Conservation (phyloP, 2,329 filamentous ascomycete genomes). For the Fusarium tjaetaba region DNA sequence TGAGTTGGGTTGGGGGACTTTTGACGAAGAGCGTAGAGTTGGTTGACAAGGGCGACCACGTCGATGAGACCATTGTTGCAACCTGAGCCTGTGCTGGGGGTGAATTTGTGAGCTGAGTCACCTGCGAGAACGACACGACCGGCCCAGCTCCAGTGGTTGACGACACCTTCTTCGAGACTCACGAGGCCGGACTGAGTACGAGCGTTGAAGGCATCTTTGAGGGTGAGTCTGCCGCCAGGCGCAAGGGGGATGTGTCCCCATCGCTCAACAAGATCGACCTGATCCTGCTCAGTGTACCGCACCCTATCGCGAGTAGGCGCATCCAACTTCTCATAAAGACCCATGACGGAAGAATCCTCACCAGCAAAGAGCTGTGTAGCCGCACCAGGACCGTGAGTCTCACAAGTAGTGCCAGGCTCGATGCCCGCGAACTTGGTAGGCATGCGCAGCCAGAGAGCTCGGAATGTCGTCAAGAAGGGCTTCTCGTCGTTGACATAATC, state of each 20-base stretch:
- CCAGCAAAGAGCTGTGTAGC: constrained; percentile 36
- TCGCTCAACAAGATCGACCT: constrained; percentile 19
- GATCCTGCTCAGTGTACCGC: constrained; percentile 26
- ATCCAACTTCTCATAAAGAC: constrained; percentile 33
- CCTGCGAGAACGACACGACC: constrained; percentile 50
- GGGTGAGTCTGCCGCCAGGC: constrained; percentile 31
- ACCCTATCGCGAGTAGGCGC: constrained; percentile 23
- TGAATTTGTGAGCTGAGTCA: constrained; percentile 52
- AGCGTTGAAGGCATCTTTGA: constrained; percentile 46
- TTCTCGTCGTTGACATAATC: constrained; percentile 38
- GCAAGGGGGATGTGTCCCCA: constrained; percentile 35
- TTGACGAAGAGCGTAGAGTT: constrained; percentile 26
- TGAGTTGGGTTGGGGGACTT: not conserved
- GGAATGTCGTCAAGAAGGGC: constrained; percentile 47
- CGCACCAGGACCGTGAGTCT: constrained; percentile 43
- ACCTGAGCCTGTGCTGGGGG: constrained; percentile 48
- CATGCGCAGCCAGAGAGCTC: constrained; percentile 49
- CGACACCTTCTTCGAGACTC: constrained; percentile 51
- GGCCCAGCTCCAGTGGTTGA: constrained; percentile 48
- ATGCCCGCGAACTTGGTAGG: constrained; percentile 26
- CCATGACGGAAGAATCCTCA: constrained; percentile 20
- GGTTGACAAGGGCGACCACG: constrained; percentile 44
- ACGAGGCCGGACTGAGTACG: constrained; percentile 44
- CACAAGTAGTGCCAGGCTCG: constrained; percentile 39
- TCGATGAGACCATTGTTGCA: constrained; percentile 51